These are phyloP conservation scores for Barnettozyma salicaria DNA, from an alignment of 805 yeast genomes.

Conservation along the genomic window DNA sequence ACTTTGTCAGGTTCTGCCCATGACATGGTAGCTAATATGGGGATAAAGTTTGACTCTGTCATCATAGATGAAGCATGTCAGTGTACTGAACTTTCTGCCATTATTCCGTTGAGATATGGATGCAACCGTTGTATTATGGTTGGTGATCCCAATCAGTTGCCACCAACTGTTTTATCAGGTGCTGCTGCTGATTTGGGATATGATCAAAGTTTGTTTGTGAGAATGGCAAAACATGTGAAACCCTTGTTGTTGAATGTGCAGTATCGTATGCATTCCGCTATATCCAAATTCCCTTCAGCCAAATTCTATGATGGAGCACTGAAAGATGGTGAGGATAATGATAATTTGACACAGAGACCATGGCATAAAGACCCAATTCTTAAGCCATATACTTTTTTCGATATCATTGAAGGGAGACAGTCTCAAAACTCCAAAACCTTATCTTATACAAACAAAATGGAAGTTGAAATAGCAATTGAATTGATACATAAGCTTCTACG, in stretches of 20 bases:
- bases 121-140: conserved; percentile 90
- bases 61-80: conserved; percentile 97
- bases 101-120: conserved; percentile 90
- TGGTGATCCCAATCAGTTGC: conserved; percentile 97
- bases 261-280: conserved; percentile 96
- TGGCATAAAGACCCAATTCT: conserved; percentile 66
- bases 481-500: conserved; percentile 49
- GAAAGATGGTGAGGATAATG: conserved; percentile 76
- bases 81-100: conserved; percentile 86
- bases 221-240: conserved; percentile 71
- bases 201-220: conserved; percentile 88
- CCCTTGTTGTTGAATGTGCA: conserved; percentile 78
- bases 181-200: conserved; percentile 75
- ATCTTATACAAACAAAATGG: conserved; percentile 66
- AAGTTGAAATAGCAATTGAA: conserved; percentile 69
- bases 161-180: conserved; percentile 92
- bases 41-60: conserved; percentile 81
- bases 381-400: conserved; percentile 75
- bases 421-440: conserved; percentile 55
- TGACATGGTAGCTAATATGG: conserved; percentile 68
- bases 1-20: conserved; percentile 95
- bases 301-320: conserved; percentile 74
- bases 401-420: conserved; percentile 59
- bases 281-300: conserved; percentile 77
- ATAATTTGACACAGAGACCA: conserved; percentile 46